Conservation (phyloP, 2,329 filamentous ascomycete genomes). For the Stagonosporopsis cucurbitacearum region DNA sequence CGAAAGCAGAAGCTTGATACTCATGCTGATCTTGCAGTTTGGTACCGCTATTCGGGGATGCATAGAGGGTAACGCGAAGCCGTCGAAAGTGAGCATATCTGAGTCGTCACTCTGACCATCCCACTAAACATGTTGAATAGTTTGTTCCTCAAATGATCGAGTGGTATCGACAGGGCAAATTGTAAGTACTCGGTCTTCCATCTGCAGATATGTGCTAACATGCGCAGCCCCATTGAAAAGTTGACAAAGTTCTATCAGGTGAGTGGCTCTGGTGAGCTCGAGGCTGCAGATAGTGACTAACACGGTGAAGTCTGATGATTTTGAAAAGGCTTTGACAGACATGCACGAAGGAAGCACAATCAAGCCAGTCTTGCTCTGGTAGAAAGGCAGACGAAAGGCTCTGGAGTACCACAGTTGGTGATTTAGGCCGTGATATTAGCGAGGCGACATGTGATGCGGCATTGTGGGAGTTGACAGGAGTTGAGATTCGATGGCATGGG, state of each 20-base stretch:
- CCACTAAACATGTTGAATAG: constrained; percentile 18
- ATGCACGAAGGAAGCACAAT: constrained; percentile 52
- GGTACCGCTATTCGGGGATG: constrained; percentile 59
- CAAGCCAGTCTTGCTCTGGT: constrained; percentile 54
- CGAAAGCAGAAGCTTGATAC: fast-evolving
- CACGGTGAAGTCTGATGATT: constrained; percentile 47
- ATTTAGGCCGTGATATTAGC: not conserved
- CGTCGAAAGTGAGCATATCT: constrained; percentile 30
- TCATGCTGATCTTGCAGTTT: constrained; percentile 20
- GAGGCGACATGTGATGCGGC: not conserved
- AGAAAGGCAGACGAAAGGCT: not conserved
- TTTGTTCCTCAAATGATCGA: constrained; percentile 57
- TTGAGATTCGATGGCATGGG: not conserved
- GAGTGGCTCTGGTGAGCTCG: not conserved
- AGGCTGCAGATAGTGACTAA: not conserved
- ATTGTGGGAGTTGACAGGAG: not conserved
- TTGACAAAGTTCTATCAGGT: constrained; percentile 9
- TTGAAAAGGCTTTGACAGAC: constrained; percentile 50
- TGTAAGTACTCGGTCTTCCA: constrained; percentile 28
- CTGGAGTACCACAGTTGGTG: not conserved
- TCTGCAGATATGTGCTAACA: not conserved
- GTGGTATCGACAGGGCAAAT: constrained; percentile 56
- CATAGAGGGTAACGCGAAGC: constrained; percentile 55
- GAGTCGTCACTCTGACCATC: not conserved
- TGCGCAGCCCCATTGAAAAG: constrained; percentile 10